Base-by-base conservation (phyloP, 1,139 yeast species). In the Zygoascus meyerae region DNA sequence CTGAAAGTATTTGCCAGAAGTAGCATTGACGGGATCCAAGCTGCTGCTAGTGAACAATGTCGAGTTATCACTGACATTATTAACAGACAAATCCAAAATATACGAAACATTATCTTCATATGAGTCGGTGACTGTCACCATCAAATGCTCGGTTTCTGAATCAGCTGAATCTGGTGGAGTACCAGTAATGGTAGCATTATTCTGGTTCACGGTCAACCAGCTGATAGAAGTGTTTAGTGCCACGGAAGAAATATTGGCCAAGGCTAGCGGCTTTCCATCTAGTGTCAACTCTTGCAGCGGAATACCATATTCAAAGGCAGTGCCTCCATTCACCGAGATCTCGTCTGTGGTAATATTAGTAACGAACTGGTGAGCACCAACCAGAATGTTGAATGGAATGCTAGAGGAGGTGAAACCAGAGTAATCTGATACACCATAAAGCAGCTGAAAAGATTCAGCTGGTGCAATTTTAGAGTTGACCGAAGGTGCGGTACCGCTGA, bases 381-480 rank as follows among this genome's bases (percentile, higher is more conserved):
- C 84, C 14, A 83, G 71, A 38, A 92, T 69, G 53, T 78, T 73
- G 69, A 92, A 92, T 37, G 75, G 68, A 1, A 86, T 81, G 55
- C 74, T 79, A 2, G 81, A 82, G 28, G 89, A 92, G 1, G 95
- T 73, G 62, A 67, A 90, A 1, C 95, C 96, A 28, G 68, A 67
- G 58, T 79, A 78, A 59, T 90, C 96, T 2, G 95, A 71, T 2
- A 90, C 97, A 49, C 89, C 78, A 55, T 90, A 74, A 45, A 79
- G 73, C 53, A 94, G 79, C n/a, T 78, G 76, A 62, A 80, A 92
- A 44, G 73, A 70, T 57, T 79, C 73, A 30, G 95, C 86, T 10
- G 97, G 97, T 1, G 98, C 98, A 57, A 86, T 81, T 10, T 77
- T 73, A 1, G 96, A 85, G 55, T 85, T 83, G 29, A 86, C 86